phyloP scores from a whole-genome alignment of 257 asterid species.

The Nicotiana attenuata region DNA sequence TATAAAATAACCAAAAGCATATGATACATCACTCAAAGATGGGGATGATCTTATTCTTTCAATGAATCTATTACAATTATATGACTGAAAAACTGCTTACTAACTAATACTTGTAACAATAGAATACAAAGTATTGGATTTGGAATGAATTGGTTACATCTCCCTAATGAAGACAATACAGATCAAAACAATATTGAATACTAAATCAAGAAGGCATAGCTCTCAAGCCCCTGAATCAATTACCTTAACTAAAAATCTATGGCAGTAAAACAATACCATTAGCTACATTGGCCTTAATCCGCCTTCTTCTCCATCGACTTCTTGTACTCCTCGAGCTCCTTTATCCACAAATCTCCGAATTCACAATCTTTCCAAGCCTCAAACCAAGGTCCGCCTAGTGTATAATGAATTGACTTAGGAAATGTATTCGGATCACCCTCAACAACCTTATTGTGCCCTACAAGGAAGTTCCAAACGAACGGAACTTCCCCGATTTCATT shows the following conservation, averaged over 20 bases:
- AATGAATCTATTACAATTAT: neutral
- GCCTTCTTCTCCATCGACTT: constrained; percentile 27
- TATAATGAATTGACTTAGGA: constrained; percentile 78
- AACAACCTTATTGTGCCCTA: constrained; percentile 67
- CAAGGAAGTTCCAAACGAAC: constrained; percentile 80
- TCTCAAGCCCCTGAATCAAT: neutral
- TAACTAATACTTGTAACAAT: neutral
- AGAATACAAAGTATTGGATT: neutral
- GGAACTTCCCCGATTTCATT: constrained; percentile 80
- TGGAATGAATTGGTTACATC: neutral
- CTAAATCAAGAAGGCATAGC: neutral
- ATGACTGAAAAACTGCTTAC: neutral
- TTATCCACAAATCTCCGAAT: constrained; percentile 79
- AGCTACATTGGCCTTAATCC: constrained; percentile 17
- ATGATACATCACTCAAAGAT: neutral
- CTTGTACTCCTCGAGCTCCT: constrained; percentile 60
- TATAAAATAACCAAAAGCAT: neutral
- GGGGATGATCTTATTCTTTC: neutral
- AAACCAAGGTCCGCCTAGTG: constrained; percentile 93
- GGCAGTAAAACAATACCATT: neutral
- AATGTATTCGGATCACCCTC: constrained; percentile 49
- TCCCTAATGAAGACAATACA: neutral
- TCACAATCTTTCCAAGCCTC: constrained; percentile 90
- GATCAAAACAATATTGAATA: neutral
- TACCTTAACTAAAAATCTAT: neutral